These are phyloP conservation scores for Kluyveromyces sp. DNA, from an alignment of 1,139 yeast genomes.

Conservation along the genomic window DNA sequence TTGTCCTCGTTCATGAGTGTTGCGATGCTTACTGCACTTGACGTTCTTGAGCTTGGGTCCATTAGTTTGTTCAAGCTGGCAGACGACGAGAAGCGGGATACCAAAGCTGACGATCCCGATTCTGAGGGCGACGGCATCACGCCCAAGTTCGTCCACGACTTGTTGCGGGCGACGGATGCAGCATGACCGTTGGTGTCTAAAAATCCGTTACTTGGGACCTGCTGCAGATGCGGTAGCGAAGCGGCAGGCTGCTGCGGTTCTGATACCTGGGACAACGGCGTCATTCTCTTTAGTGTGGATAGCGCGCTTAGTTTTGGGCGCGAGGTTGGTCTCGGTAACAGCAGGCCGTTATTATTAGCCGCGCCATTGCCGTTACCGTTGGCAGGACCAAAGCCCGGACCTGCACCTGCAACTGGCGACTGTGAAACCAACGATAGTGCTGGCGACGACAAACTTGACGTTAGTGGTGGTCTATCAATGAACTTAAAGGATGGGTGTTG, in stretches of 20 bases:
- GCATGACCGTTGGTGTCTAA: neutral
- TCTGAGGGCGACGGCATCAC: neutral
- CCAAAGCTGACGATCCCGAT: neutral
- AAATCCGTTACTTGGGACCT: neutral
- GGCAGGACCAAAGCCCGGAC: no score
- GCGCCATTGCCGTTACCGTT: neutral
- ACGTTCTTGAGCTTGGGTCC: neutral
- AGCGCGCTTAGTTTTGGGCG: conserved; percentile 24
- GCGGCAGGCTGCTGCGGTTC: neutral
- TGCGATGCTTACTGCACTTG: conserved; percentile 2
- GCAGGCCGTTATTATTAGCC: neutral
- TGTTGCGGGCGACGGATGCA: neutral
- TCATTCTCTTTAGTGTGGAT: conserved; percentile 35
- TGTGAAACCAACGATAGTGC: neutral
- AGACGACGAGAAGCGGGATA: neutral
- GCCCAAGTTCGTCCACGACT: neutral
- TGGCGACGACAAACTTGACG: conserved; percentile 1
- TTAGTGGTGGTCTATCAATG: neutral
- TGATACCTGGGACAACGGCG: conserved; percentile 21
- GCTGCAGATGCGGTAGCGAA: neutral
- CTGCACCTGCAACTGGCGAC: neutral
- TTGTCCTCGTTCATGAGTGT: neutral
- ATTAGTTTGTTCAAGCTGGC: conserved; percentile 1
- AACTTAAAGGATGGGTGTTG: neutral
- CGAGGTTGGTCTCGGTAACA: conserved; percentile 3